phyloP scores from a whole-genome alignment of 441 rosid genomes.

The Pelargonium cotyledonis region DNA sequence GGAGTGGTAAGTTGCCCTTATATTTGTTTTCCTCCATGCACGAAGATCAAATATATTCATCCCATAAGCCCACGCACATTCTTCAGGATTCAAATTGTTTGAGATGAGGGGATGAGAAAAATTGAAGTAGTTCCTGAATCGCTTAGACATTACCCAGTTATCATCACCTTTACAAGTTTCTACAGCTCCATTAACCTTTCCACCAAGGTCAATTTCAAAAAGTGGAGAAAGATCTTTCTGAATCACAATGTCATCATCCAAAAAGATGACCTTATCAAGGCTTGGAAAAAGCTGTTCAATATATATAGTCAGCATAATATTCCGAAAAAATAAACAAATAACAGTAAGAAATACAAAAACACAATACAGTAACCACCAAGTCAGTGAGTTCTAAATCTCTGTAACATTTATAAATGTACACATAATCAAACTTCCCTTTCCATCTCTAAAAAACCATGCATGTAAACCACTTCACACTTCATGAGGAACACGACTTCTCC shows the following conservation, averaged over 20 bases:
- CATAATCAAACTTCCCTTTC: not conserved
- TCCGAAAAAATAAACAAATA: not conserved
- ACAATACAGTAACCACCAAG: not conserved
- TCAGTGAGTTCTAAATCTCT: not conserved
- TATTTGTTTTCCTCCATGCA: constrained; percentile 81
- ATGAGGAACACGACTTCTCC: not conserved
- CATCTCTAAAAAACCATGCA: not conserved
- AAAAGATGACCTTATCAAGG: constrained; percentile 89
- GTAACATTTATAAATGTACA: not conserved
- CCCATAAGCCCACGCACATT: constrained; percentile 99
- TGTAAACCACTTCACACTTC: not conserved
- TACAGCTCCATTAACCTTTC: constrained; percentile 96
- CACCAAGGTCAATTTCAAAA: constrained; percentile 84
- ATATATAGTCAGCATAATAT: constrained; percentile 19
- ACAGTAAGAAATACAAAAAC: not conserved
- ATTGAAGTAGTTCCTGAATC: constrained; percentile 88
- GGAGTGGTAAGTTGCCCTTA: constrained; percentile 80
- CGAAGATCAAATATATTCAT: constrained; percentile 92
- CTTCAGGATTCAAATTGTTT: constrained; percentile 70
- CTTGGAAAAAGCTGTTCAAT: constrained; percentile 82
- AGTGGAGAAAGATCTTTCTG: constrained; percentile 89
- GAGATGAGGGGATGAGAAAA: constrained; percentile 86
- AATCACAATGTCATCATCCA: constrained; percentile 92
- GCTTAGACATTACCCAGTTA: constrained; percentile 97
- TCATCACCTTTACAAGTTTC: constrained; percentile 97